phyloP scores from a whole-genome alignment of 768 basidiomycete genomes.

The Ephemerocybe angulata region DNA sequence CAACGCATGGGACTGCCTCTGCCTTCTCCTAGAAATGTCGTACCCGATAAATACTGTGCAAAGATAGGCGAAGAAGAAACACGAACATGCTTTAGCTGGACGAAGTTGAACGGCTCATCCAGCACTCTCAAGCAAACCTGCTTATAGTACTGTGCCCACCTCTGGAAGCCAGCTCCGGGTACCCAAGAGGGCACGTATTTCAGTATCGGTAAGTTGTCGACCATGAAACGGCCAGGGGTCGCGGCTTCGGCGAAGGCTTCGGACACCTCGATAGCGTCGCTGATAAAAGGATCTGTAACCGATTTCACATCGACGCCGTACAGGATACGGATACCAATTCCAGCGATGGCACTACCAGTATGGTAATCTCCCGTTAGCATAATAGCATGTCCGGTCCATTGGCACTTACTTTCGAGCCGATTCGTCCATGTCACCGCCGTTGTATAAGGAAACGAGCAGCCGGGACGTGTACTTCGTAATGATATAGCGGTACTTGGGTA shows the following conservation, averaged over 20 bases:
- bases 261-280: constrained; percentile 24
- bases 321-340: constrained; percentile 9
- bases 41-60: not conserved
- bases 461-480: constrained; percentile 1
- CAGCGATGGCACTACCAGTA: constrained; percentile 9
- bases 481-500: constrained; percentile 14
- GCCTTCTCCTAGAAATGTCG: not conserved
- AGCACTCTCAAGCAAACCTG: not conserved
- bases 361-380: not conserved
- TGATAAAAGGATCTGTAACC: constrained; percentile 31
- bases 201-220: constrained; percentile 15
- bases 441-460: not conserved
- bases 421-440: not conserved
- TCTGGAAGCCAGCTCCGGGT: constrained; percentile 29
- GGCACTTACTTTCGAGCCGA: not conserved
- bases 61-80: not conserved
- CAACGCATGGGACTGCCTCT: not conserved
- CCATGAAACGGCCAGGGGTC: constrained; percentile 17
- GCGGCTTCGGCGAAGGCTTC: constrained; percentile 18
- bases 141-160: constrained; percentile 4
- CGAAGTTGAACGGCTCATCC: not conserved
- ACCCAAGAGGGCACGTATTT: constrained; percentile 33
- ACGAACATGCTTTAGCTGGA: not conserved
- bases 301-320: constrained; percentile 26
- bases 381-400: not conserved